Conservation (phyloP, 768 basidiomycete species). For the Calocybe gangraenosa region DNA sequence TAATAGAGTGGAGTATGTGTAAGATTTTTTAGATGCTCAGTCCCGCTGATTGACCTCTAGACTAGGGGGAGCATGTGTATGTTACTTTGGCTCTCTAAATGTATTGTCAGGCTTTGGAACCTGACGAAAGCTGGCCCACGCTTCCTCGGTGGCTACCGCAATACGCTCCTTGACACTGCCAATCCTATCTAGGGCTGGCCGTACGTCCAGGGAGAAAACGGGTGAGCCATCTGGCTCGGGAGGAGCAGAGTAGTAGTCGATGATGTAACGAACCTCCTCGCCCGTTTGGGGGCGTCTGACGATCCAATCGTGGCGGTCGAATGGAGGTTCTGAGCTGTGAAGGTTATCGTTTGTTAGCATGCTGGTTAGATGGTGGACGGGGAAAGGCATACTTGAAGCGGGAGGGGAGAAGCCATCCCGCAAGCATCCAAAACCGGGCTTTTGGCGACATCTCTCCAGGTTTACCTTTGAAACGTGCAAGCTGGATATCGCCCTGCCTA, state of each 20-base stretch:
- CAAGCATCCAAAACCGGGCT: constrained; percentile 80
- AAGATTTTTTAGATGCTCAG: too few relatives aligned
- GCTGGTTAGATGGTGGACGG: neutral
- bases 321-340: constrained; percentile 82
- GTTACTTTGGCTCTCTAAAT: constrained; percentile 15
- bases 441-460: constrained; percentile 96
- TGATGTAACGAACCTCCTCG: constrained; percentile 90
- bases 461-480: constrained; percentile 82
- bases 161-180: constrained; percentile 74
- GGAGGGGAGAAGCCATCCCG: constrained; percentile 86
- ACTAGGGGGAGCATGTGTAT: too few relatives aligned
- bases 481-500: constrained; percentile 66
- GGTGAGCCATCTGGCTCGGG: constrained; percentile 88
- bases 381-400: constrained; percentile 72
- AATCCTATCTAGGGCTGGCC: constrained; percentile 88
- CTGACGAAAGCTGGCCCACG: constrained; percentile 49
- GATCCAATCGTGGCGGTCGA: constrained; percentile 98
- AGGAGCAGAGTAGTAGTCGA: constrained; percentile 97
- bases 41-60: too few relatives aligned
- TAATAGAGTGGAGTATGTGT: too few relatives aligned
- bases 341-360: neutral
- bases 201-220: constrained; percentile 92
- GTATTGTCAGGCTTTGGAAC: constrained; percentile 22
- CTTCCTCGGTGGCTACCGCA: constrained; percentile 61
- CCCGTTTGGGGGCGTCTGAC: constrained; percentile 76